phyloP scores from a whole-genome alignment of 352 stramenopile species.

The Globisporangium carolinianum region DNA sequence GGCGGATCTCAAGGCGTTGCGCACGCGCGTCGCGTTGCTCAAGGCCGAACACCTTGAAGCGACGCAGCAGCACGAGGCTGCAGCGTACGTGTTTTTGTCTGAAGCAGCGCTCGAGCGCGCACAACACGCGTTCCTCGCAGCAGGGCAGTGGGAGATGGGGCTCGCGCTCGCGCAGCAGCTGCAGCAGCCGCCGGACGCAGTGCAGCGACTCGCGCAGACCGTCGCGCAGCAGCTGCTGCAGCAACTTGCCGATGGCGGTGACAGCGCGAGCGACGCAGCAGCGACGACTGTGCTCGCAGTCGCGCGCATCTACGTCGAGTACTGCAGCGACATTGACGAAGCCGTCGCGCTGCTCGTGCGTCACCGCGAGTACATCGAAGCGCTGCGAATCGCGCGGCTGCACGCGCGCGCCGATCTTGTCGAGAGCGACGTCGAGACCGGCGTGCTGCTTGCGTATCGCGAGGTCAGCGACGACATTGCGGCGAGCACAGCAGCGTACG shows the following conservation, averaged over 20 bases:
- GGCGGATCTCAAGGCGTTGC: constrained; percentile 16
- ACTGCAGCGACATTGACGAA: constrained; percentile 66
- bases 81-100: constrained; percentile 60
- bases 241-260: not conserved
- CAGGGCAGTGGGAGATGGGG: constrained; percentile 54
- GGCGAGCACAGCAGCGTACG: constrained; percentile 33
- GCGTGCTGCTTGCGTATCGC: constrained; percentile 33
- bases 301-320: constrained; percentile 63
- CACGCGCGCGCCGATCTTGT: constrained; percentile 54
- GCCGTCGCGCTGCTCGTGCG: constrained; percentile 56
- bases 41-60: constrained; percentile 42
- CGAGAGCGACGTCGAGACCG: constrained; percentile 65
- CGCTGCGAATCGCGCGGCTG: constrained; percentile 46
- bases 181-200: constrained; percentile 16
- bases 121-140: constrained; percentile 46
- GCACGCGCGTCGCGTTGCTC: constrained; percentile 30
- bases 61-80: constrained; percentile 33
- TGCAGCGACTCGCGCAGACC: constrained; percentile 38
- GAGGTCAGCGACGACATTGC: constrained; percentile 45
- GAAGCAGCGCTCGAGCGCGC: constrained; percentile 31
- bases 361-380: constrained; percentile 53
- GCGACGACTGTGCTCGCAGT: constrained; percentile 23
- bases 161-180: constrained; percentile 31
- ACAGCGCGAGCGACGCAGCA: constrained; percentile 18
- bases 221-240: constrained; percentile 46